phyloP scores from a whole-genome alignment of 23 red algal genomes.

The Chondrus crispus region DNA sequence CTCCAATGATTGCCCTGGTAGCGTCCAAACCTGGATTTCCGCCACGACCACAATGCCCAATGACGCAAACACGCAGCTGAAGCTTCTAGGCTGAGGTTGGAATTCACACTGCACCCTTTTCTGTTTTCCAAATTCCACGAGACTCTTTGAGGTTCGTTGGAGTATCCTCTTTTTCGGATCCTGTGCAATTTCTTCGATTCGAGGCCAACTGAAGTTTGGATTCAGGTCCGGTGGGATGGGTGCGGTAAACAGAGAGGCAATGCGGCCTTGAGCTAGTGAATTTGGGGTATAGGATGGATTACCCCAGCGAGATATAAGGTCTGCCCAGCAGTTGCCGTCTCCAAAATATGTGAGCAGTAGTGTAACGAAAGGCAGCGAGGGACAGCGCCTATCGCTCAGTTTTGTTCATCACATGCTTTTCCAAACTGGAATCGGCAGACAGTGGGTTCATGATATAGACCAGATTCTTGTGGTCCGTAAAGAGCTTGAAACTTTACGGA shows the following conservation, averaged over 20 bases:
- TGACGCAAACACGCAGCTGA: not conserved
- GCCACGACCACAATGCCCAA: not conserved
- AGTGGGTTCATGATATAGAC: not conserved
- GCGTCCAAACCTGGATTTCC: not conserved
- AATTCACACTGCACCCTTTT: not conserved
- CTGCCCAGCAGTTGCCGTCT: not conserved
- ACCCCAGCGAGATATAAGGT: not conserved
- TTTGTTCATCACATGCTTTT: not conserved
- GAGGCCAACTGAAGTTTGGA: not conserved
- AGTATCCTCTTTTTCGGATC: not conserved
- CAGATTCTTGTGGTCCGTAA: conserved; percentile 7
- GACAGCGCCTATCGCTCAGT: not conserved
- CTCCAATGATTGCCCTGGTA: not conserved
- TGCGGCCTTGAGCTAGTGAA: not conserved
- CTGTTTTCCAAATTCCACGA: not conserved
- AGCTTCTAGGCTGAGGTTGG: not conserved
- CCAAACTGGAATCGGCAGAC: not conserved
- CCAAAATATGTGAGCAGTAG: not conserved
- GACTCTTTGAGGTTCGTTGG: not conserved
- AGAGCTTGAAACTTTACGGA: not conserved
- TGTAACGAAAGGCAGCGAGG: not conserved
- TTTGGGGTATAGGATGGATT: not conserved
- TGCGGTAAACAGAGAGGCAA: not conserved
- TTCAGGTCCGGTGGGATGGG: not conserved
- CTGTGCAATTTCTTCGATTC: not conserved